Evolutionary conservation across 129 eudicot genomes (phyloP).

Genomic region (Tagetes erecta): DNA sequence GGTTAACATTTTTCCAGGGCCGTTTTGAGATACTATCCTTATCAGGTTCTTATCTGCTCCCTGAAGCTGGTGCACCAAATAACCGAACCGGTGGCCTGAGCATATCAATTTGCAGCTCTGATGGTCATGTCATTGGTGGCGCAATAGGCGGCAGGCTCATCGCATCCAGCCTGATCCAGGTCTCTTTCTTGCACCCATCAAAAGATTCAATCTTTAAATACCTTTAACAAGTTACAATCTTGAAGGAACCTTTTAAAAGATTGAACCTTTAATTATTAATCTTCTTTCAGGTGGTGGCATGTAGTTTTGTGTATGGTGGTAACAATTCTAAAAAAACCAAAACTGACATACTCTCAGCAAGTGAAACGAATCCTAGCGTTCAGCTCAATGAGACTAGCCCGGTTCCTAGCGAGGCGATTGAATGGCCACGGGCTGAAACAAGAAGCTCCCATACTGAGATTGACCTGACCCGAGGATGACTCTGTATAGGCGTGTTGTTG

Average conservation of each 20-base stretch:
- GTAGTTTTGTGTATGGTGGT: slow-evolving; percentile 84
- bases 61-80: slow-evolving; percentile 67
- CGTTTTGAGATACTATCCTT: slow-evolving; percentile 81
- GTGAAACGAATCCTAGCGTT: slow-evolving; percentile 28
- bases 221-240: neutral
- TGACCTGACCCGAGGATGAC: slow-evolving; percentile 73
- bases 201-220: neutral
- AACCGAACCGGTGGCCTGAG: slow-evolving; percentile 85
- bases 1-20: slow-evolving; percentile 51
- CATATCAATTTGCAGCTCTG: slow-evolving; percentile 74
- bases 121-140: slow-evolving; percentile 88
- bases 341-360: slow-evolving; percentile 41
- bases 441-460: slow-evolving; percentile 60
- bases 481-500: slow-evolving; percentile 65
- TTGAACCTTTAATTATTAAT: neutral
- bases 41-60: slow-evolving; percentile 84
- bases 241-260: neutral
- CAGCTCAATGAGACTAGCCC: slow-evolving; percentile 38
- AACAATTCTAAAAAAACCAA: slow-evolving; percentile 53
- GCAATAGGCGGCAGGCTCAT: slow-evolving; percentile 72
- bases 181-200: slow-evolving; percentile 20
- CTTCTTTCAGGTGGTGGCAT: slow-evolving; percentile 60
- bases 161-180: slow-evolving; percentile 88
- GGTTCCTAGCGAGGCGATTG: slow-evolving; percentile 29
- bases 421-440: slow-evolving; percentile 48